Evolutionary conservation across 116 monocot species (phyloP).

Genomic region (Phalaenopsis hybrid): DNA sequence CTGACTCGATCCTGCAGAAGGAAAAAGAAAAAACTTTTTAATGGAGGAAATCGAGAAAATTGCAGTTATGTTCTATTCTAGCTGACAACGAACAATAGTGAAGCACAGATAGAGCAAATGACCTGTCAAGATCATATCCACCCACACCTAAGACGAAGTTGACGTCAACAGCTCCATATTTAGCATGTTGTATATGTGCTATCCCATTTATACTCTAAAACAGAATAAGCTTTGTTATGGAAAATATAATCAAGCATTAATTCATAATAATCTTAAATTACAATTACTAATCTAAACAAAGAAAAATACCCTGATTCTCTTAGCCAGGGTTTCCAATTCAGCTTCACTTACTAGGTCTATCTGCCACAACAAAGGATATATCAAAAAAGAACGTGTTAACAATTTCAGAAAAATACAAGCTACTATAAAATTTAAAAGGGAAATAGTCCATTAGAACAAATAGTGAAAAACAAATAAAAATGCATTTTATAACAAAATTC

Average conservation of each 20-base stretch:
- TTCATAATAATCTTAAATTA: no score
- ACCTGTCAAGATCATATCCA: conserved; percentile 95
- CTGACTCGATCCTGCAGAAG: conserved; percentile 62
- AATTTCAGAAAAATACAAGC: background rate
- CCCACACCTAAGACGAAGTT: conserved; percentile 93
- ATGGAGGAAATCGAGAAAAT: background rate
- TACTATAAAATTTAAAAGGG: background rate
- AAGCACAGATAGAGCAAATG: conserved; percentile 1
- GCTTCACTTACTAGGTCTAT: conserved; percentile 66
- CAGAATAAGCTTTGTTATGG: no score
- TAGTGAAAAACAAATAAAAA: no score
- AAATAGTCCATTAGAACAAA: background rate
- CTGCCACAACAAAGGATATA: conserved; percentile 26
- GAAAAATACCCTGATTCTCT: conserved; percentile 59
- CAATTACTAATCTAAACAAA: no score
- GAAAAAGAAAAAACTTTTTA: background rate
- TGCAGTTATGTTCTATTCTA: background rate
- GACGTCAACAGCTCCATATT: conserved; percentile 82
- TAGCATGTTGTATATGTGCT: no score
- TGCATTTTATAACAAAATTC: background rate
- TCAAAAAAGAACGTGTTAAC: background rate
- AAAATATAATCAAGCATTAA: no score
- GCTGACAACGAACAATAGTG: background rate
- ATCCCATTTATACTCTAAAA: no score
- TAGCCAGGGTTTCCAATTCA: conserved; percentile 51